Base-by-base conservation (phyloP, 495 filamentous ascomycete genomes). In the Mycothermus thermophilus region DNA sequence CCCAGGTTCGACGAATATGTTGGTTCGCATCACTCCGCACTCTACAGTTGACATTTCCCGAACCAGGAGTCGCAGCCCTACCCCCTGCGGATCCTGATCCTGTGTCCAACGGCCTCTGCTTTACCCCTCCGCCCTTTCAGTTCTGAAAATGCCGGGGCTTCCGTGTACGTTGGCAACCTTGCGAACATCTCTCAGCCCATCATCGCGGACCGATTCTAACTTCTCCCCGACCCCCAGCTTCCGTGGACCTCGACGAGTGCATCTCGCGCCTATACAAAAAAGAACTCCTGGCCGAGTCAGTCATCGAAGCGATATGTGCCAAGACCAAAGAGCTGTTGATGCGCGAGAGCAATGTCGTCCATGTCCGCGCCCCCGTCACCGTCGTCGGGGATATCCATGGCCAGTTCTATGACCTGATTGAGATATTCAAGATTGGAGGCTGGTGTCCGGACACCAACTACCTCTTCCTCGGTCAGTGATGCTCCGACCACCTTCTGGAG, bases 261-360 rank as follows among this genome's bases (percentile, higher is more conserved):
- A 95, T 97, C 60, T 74, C 80, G 49, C 75, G 90, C 37, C 75
- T 97, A 17, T 94, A 96, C 59, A 83, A 84, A 41, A 96, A 95
- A 58, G 88, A 96, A 54, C 69, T 97, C 33, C 69, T 97, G 16
- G 90, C 92, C 30, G 90, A 97, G 60, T 93, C 88, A 6, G 92
- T 97, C 27, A 87, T 97, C 55, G 90, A 97, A 62, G 90, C 92
- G 49, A 92, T 97, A 75, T 97, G 90, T 57, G 86, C 90, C 49
- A 97, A 97, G 58, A 85, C 92, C 9, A 97, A 97, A 46, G 90
- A 97, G 59, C 70, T 96, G 37, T 68, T 97, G 42, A 97, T 97
- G 90, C 92, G 90, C 55, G 90, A 97, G 72, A 95, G 88, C 69
- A 97, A 97, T 66, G 90, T 97, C 32, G 90, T 97, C 27, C 90